Base-by-base conservation (phyloP, 1,284 basidiomycete species). In the Vanrija pseudolonga region DNA sequence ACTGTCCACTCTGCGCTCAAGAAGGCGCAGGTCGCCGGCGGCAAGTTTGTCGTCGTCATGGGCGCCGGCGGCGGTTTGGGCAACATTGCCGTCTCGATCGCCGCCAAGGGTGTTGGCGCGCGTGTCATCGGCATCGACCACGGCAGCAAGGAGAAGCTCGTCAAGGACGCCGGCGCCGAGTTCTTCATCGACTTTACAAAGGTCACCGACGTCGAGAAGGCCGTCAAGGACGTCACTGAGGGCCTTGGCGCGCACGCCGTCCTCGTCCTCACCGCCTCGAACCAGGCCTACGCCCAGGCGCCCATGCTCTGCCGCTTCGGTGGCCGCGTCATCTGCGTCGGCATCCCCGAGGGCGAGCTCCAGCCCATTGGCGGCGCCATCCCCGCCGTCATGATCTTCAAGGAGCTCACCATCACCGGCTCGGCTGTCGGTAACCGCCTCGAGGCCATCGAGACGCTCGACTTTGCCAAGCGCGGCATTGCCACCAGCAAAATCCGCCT, bases 121-220 rank as follows among this genome's bases (percentile, higher is more conserved):
- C 51, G 55, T 12, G 55, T 57, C 17, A 57, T 57, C 41, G 55
- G 55, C 7, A 53, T 57, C 55, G 55, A 57, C 51, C 55, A 57
- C 51, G 55, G 55, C 8, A 50, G 47, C 44, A 57, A 93, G 80
- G 80, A 81, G 64, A 77, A 83, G 47, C 80, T 93, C 12, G 84
- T 82, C 68, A 64, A 79, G 55, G 75, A 80, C 20, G 84, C 89
- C 47, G 90, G 90, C 44, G 88, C 87, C 0, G 86, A 88, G 64
- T 79, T 79, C 47, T 92, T 86, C 82, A 81, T 93, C 62, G 89
- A 93, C 77, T 91, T 89, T 78, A 83, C 80, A 59, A 79, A 63
- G 38, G 56, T 53, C 43, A 70, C 73, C 59, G 69, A 66, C 50
- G 53, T 63, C 18, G 44, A 39, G 17, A 38, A 32, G 11, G 51